Evolutionary conservation across 306 rosid species (phyloP).

Genomic region (Luffa acutangula): DNA sequence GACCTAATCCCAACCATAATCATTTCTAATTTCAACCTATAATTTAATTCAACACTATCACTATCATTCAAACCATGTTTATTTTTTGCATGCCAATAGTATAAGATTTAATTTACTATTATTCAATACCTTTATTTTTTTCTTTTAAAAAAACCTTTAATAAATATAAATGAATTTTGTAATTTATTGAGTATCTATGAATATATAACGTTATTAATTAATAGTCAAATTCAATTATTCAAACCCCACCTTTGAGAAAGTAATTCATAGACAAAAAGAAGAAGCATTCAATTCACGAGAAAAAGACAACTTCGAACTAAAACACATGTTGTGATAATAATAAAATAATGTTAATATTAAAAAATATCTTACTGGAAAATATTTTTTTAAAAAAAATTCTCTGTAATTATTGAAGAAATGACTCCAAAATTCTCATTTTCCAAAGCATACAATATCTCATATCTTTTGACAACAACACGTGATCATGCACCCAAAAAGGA

Average conservation of each 20-base stretch:
- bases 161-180: too few relatives aligned
- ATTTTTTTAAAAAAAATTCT: too few relatives aligned
- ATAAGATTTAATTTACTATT: background rate
- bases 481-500: background rate
- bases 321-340: background rate
- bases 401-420: background rate
- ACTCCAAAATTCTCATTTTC: background rate
- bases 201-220: too few relatives aligned
- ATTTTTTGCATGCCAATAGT: background rate
- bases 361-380: too few relatives aligned
- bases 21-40: background rate
- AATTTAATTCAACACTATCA: background rate
- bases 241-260: background rate
- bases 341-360: too few relatives aligned
- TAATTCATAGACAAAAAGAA: background rate
- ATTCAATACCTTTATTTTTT: background rate
- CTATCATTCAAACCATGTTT: background rate
- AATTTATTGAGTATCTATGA: too few relatives aligned
- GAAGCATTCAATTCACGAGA: background rate
- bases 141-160: too few relatives aligned
- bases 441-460: background rate
- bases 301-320: background rate
- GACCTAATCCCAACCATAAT: too few relatives aligned
- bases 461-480: background rate
- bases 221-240: too few relatives aligned